Evolutionary conservation across 2,329 filamentous ascomycete species (phyloP), one percentile per base, ranked within the genome.

Genomic region (Colletotrichum tanaceti): DNA sequence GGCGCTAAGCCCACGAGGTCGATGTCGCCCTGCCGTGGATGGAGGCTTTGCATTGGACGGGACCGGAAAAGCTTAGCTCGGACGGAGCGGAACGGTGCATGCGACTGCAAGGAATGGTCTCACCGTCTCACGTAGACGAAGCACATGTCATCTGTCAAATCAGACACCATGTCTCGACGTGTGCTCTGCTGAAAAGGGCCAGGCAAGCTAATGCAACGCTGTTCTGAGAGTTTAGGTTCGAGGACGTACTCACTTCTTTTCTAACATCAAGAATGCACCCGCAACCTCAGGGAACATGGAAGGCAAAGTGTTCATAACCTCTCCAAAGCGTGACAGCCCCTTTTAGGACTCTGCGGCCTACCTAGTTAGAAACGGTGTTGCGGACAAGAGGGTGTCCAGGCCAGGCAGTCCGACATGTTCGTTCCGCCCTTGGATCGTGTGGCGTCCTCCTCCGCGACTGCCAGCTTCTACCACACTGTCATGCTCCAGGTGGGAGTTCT

Each of bases 401-500:
- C 58, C 24, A 41, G 2, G 16, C 39, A 50, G 43, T 39, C 41
- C n/a, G 20, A 38, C 52, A n/a, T 14, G 10, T 13, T 39, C 20
- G 20, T 18, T 46, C 44, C 10, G 20, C 16, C 13, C 24, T 28
- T 50, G 46, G 13, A 4, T 54, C 65, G 18, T 10, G 65, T 67
- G 60, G 53, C 60, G 65, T 54, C 46, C 28, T 4, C 24, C 24
- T 53, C 46, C 16, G 20, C 39, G 20, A n/a, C 32, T 14, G 49
- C 46, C 58, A 57, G 32, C 18, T 44, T 58, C 35, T 16, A 58
- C 38, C 20, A 52, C 16, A 13, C 28, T 32, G 28, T 32, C 16
- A 59, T 53, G 60, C 65, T 53, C 58, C 28, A 11, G 46, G 59
- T 39, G 47, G 38, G 39, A 9, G 13, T 46, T 53, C 5, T 9